Percentiles rank a stretch among this genome's conserved stretches.
Evolutionary conservation across 495 filamentous ascomycete species (phyloP).

Genomic region (Bacidia rubella): DNA sequence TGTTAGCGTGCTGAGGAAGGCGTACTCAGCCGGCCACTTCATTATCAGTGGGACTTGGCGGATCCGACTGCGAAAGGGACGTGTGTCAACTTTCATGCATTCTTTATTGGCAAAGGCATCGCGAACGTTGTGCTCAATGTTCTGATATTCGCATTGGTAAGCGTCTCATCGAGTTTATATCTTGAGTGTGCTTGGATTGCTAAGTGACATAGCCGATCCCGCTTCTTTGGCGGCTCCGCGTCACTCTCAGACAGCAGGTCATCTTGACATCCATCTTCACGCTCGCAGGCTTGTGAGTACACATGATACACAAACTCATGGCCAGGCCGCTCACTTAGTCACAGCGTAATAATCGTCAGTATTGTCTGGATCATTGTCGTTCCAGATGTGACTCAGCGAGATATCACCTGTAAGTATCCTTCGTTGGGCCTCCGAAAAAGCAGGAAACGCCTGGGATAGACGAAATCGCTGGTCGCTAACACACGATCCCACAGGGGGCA

Average conservation of each 20-base stretch:
- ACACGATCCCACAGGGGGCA: conserved; percentile 29
- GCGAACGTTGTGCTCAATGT: conserved; percentile 12
- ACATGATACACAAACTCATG: background rate
- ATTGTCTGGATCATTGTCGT: conserved; percentile 16
- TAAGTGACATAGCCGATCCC: conserved; percentile 14
- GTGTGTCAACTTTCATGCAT: conserved; percentile 7
- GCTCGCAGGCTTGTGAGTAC: conserved; percentile 14
- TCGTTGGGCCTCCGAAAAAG: background rate
- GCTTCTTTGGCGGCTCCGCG: conserved; percentile 13
- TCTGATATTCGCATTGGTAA: conserved; percentile 12
- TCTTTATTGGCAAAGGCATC: conserved; percentile 10
- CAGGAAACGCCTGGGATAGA: background rate
- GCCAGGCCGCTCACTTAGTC: background rate
- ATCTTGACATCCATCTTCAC: conserved; percentile 15
- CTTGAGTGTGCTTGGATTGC: background rate
- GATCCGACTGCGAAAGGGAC: background rate
- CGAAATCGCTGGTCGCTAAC: background rate
- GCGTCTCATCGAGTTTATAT: background rate
- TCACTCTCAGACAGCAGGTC: conserved; percentile 7
- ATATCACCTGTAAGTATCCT: conserved; percentile 10
- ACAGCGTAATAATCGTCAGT: conserved; percentile 12
- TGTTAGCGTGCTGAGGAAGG: too few species aligned
- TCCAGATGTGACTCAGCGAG: conserved; percentile 6
- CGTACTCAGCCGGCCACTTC: conserved; percentile 7
- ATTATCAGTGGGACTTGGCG: conserved; percentile 9